Evolutionary conservation across 306 rosid genomes (phyloP), one percentile per base, ranked within the genome.

Genomic region (Rosa chinensis): DNA sequence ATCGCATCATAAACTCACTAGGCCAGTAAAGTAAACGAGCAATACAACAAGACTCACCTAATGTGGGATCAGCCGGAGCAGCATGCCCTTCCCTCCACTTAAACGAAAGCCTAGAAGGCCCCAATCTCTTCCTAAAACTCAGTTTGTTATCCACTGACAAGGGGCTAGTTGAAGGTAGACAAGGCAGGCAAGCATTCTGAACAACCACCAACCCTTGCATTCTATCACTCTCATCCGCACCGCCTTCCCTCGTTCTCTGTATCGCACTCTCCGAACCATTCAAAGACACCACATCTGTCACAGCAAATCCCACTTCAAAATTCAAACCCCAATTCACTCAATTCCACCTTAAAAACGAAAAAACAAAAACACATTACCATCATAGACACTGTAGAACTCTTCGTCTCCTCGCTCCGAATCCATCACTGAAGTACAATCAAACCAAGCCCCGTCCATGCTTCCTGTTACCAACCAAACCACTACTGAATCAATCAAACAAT

Each of bases 371-470:
- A 28, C 89, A 37, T 37, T 83, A 95, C 99, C 98, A 18, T 90
- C 99, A 21, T 84, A 74, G 69, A 93, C 89, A 56, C 99, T 93
- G 63, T 91, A 91, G 85, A 95, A 95, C 77, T 95, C 99, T 0
- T 93, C 99, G 32, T 95, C 99, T 17, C 88, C 99, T 20, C 88
- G 83, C 84, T 95, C 99, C 28, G 98, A 95, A 48, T 95, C 97
- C 80, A 87, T 69, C 2, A 73, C 73, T 28, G 98, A 94, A 77
- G 82, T 84, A 39, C 95, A 93, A 91, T 94, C 99, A 82, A 87
- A 88, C 91, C 92, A 94, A 13, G 91, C 88, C 72, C 75, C 91
- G 75, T 94, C 99, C 79, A 73, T 18, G 58, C 81, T 86, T 73
- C 40, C 88, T 80, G 76, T 47, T 8, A 58, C 72, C 66, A 58